These are phyloP conservation scores for Isabelozyma heimii DNA, from an alignment of 805 yeast genomes.

Conservation along the genomic window DNA sequence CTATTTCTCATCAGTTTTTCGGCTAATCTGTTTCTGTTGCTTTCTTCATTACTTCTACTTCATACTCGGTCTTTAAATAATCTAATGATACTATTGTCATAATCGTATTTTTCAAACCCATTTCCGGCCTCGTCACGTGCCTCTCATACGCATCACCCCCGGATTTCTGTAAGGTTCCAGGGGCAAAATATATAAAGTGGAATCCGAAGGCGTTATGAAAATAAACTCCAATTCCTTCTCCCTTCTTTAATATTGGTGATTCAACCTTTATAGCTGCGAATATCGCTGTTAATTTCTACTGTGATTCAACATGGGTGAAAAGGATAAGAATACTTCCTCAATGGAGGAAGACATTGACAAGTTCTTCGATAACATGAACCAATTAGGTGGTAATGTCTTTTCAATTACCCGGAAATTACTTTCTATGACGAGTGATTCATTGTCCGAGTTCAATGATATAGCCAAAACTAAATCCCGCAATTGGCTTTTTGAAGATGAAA, in stretches of 20 bases:
- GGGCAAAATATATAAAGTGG: neutral
- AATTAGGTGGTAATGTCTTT: conserved; percentile 21
- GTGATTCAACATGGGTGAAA: neutral
- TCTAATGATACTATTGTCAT: too few species aligned
- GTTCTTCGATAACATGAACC: conserved; percentile 21
- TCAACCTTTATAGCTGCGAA: too few species aligned
- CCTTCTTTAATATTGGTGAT: neutral
- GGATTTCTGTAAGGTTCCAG: neutral
- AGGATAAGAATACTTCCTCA: conserved; percentile 1
- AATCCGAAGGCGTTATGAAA: neutral
- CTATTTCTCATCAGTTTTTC: too few species aligned
- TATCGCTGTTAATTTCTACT: too few species aligned
- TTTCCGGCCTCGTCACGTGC: neutral
- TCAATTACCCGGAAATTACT: conserved; percentile 23
- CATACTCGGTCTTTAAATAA: too few species aligned
- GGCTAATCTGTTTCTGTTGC: too few species aligned
- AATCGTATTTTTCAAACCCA: too few species aligned
- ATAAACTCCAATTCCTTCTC: neutral
- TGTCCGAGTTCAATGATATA: conserved; percentile 18
- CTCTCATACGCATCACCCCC: neutral
- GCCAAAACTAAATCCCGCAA: conserved; percentile 16
- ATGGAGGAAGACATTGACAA: conserved; percentile 18
- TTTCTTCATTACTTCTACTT: too few species aligned
- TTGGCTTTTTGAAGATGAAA: conserved; percentile 12
- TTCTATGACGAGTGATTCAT: conserved; percentile 18